Evolutionary conservation across 2,329 filamentous ascomycete genomes (phyloP).

Genomic region (Talaromyces albobiverticillius): DNA sequence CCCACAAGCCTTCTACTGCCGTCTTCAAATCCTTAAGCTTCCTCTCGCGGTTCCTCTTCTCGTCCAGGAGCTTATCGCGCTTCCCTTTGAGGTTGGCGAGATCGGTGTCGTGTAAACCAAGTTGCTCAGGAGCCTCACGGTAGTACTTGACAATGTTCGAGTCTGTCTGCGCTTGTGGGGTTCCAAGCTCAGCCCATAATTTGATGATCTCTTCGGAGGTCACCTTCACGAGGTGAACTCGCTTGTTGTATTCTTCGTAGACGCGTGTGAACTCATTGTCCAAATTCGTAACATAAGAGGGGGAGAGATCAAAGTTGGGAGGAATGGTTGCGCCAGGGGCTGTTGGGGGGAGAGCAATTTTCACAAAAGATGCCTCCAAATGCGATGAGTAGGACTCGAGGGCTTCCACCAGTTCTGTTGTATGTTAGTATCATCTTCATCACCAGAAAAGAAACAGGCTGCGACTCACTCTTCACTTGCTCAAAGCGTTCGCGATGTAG

Average conservation of each 20-base stretch:
- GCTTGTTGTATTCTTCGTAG: slow-evolving; percentile 92
- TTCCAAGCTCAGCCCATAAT: slow-evolving; percentile 93
- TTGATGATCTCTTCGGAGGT: slow-evolving; percentile 83
- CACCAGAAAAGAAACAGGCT: background rate
- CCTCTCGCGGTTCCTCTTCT: slow-evolving; percentile 83
- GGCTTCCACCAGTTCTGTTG: slow-evolving; percentile 82
- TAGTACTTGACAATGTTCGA: slow-evolving; percentile 82
- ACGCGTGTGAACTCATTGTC: slow-evolving; percentile 91
- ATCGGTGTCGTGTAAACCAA: slow-evolving; percentile 88
- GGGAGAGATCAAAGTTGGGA: slow-evolving; percentile 86
- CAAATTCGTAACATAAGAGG: slow-evolving; percentile 78
- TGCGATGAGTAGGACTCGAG: slow-evolving; percentile 96
- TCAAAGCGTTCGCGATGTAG: slow-evolving; percentile 89
- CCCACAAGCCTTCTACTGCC: slow-evolving; percentile 85
- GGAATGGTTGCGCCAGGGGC: slow-evolving; percentile 72
- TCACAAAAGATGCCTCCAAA: slow-evolving; percentile 83
- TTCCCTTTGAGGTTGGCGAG: slow-evolving; percentile 67
- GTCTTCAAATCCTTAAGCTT: slow-evolving; percentile 70
- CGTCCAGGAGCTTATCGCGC: slow-evolving; percentile 79
- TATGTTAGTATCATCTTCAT: slow-evolving; percentile 22
- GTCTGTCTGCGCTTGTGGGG: slow-evolving; percentile 90
- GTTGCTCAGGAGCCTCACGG: slow-evolving; percentile 85
- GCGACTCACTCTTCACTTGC: slow-evolving; percentile 79
- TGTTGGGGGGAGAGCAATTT: slow-evolving; percentile 79
- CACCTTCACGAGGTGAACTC: slow-evolving; percentile 70